Percentiles rank a stretch among this genome's conserved stretches.
Evolutionary conservation across 352 stramenopile genomes (phyloP).

Genomic region (Halophytophthora batemanensis): DNA sequence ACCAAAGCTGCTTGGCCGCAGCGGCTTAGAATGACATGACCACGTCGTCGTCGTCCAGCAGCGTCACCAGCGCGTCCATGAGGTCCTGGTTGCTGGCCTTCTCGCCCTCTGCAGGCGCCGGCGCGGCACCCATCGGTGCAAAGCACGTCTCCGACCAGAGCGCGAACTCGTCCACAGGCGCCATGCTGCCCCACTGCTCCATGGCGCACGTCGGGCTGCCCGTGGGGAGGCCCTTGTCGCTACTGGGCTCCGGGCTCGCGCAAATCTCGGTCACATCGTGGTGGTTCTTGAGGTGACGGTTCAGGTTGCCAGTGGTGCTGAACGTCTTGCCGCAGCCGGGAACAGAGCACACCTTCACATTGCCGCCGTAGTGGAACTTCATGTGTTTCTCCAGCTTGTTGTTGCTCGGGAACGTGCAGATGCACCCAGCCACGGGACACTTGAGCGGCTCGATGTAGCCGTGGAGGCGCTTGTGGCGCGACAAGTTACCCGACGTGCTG

Average conservation of each 20-base stretch:
- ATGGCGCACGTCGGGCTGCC: conserved; percentile 19
- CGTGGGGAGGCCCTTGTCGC: conserved; percentile 4
- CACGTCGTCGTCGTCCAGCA: conserved; percentile 29
- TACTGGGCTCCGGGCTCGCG: conserved; percentile 9
- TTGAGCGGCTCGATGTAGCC: conserved; percentile 22
- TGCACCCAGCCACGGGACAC: conserved; percentile 14
- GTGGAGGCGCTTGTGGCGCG: conserved; percentile 33
- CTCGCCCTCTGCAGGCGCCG: conserved; percentile 12
- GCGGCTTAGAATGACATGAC: no score
- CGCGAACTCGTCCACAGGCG: conserved; percentile 11
- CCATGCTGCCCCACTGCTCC: conserved; percentile 16
- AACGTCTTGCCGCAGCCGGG: conserved; percentile 31
- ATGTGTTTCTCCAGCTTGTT: conserved; percentile 31
- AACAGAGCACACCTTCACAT: conserved; percentile 18
- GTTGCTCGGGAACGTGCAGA: conserved; percentile 19
- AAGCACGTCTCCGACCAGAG: conserved; percentile 20
- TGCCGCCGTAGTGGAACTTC: conserved; percentile 31
- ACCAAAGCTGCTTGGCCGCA: no score
- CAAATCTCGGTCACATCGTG: conserved; percentile 7
- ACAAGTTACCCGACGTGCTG: conserved; percentile 42
- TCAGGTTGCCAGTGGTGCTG: conserved; percentile 32
- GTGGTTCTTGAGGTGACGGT: conserved; percentile 32
- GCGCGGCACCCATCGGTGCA: neutral
- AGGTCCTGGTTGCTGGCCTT: conserved; percentile 24
- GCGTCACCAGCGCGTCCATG: conserved; percentile 34